These are phyloP conservation scores for Obba rivulosa DNA, from an alignment of 768 basidiomycete genomes.

Conservation along the genomic window DNA sequence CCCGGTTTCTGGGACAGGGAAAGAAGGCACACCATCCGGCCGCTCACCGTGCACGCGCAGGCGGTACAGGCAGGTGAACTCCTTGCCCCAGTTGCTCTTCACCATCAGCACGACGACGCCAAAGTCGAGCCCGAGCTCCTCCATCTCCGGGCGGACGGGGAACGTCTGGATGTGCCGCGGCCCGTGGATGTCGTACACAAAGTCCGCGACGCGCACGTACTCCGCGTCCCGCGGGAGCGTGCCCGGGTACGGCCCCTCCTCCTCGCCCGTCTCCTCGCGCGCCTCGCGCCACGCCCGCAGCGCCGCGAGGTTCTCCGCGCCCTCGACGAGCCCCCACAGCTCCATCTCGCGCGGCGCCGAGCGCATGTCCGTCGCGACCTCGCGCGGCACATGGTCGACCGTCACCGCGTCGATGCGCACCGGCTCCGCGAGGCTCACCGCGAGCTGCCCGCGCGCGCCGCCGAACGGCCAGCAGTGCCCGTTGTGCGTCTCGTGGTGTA, in stretches of 20 bases:
- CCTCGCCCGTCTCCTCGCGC: constrained; percentile 16
- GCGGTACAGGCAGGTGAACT: constrained; percentile 87
- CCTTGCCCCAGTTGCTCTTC: constrained; percentile 83
- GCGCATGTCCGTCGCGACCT: constrained; percentile 75
- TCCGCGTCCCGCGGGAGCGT: constrained; percentile 23
- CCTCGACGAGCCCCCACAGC: constrained; percentile 87
- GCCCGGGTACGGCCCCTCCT: constrained; percentile 21
- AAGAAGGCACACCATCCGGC: constrained; percentile 35
- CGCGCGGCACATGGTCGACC: constrained; percentile 81
- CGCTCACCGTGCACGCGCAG: constrained; percentile 72
- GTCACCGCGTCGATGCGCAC: constrained; percentile 63
- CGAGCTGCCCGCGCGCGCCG: constrained; percentile 75
- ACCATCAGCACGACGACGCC: constrained; percentile 79
- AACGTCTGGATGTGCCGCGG: constrained; percentile 44
- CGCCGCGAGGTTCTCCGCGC: constrained; percentile 60
- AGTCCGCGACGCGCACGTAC: constrained; percentile 39
- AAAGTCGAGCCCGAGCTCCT: constrained; percentile 72
- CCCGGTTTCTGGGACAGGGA: no score
- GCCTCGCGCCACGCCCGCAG: constrained; percentile 44
- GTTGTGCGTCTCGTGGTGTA: constrained; percentile 79
- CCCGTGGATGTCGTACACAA: constrained; percentile 42
- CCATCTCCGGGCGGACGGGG: constrained; percentile 48
- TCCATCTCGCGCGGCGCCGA: constrained; percentile 85
- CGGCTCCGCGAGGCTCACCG: constrained; percentile 67
- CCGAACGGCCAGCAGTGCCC: constrained; percentile 94